Evolutionary conservation across 2,329 filamentous ascomycete species (phyloP).

Genomic region (Trichoderma harzianum): DNA sequence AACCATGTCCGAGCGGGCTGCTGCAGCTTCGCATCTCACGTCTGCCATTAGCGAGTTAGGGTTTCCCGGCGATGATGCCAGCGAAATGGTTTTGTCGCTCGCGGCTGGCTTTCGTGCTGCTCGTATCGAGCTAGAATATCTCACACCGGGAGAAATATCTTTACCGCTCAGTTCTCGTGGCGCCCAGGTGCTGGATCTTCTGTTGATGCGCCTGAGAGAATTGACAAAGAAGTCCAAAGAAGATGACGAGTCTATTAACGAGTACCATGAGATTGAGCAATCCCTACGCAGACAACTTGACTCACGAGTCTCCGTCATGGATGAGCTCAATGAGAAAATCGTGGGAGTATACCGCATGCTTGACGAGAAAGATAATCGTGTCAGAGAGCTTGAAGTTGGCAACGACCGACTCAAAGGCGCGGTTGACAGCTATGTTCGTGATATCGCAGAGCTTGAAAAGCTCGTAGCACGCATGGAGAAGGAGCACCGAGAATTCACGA

Average conservation of each 20-base stretch:
- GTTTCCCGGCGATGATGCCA: constrained; percentile 46
- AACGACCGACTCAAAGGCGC: constrained; percentile 51
- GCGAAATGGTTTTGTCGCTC: constrained; percentile 49
- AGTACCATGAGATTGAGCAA: constrained; percentile 56
- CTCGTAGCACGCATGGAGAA: constrained; percentile 49
- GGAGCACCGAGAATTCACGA: constrained; percentile 30
- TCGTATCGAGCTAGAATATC: constrained; percentile 59
- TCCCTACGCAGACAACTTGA: constrained; percentile 56
- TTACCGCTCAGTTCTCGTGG: constrained; percentile 52
- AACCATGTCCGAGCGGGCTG: constrained; percentile 47
- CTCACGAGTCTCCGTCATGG: constrained; percentile 50
- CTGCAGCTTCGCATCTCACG: constrained; percentile 44
- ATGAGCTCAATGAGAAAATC: constrained; percentile 36
- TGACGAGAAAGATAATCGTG: constrained; percentile 36
- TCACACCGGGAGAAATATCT: constrained; percentile 56
- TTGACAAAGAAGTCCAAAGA: constrained; percentile 46
- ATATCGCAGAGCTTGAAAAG: constrained; percentile 51
- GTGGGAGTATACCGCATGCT: constrained; percentile 32
- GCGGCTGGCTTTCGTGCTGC: constrained; percentile 51
- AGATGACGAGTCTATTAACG: constrained; percentile 54
- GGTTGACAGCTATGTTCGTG: constrained; percentile 50
- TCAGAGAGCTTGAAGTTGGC: constrained; percentile 48
- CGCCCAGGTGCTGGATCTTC: constrained; percentile 53
- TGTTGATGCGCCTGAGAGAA: constrained; percentile 49
- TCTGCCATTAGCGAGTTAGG: constrained; percentile 47